Evolutionary conservation across 2,329 filamentous ascomycete species (phyloP).

Genomic region (Neofusicoccum ribis): DNA sequence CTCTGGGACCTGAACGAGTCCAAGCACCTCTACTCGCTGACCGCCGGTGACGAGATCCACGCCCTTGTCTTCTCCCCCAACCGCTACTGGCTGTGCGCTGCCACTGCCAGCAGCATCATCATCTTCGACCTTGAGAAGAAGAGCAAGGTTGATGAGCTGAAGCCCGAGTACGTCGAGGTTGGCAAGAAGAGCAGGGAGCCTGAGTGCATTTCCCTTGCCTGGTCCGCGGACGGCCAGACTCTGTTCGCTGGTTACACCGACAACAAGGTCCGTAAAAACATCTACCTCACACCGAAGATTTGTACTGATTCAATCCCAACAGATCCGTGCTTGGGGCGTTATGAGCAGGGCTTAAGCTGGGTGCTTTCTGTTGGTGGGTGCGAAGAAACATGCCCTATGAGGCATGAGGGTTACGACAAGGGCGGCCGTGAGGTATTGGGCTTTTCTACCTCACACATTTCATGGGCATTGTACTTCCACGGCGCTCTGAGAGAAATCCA

Average conservation of each 20-base stretch:
- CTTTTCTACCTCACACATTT: conserved; percentile 19
- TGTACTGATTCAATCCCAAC: background rate
- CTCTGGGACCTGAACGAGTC: conserved; percentile 99
- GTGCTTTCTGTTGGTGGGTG: conserved; percentile 24
- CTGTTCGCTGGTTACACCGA: conserved; percentile 99
- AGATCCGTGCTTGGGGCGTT: conserved; percentile 44
- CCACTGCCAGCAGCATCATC: conserved; percentile 96
- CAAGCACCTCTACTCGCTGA: conserved; percentile 99
- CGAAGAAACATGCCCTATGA: conserved; percentile 15
- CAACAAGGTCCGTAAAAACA: conserved; percentile 63
- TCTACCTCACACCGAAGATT: background rate
- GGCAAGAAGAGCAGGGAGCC: conserved; percentile 99
- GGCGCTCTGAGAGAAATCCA: conserved; percentile 44
- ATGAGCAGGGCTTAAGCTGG: conserved; percentile 43
- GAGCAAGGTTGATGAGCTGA: conserved; percentile 99
- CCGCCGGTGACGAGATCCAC: conserved; percentile 99
- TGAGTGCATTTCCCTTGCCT: conserved; percentile 96
- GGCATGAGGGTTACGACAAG: conserved; percentile 20
- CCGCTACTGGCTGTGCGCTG: conserved; percentile 99
- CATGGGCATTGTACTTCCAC: conserved; percentile 36
- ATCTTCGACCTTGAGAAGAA: conserved; percentile 99
- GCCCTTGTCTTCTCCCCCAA: conserved; percentile 99
- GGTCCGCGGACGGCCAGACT: conserved; percentile 98
- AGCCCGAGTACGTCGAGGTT: conserved; percentile 93
- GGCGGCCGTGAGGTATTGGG: conserved; percentile 20